Evolutionary conservation across 148 eudicot genomes (phyloP).

Genomic region (Mesembryanthemum crystallinum): DNA sequence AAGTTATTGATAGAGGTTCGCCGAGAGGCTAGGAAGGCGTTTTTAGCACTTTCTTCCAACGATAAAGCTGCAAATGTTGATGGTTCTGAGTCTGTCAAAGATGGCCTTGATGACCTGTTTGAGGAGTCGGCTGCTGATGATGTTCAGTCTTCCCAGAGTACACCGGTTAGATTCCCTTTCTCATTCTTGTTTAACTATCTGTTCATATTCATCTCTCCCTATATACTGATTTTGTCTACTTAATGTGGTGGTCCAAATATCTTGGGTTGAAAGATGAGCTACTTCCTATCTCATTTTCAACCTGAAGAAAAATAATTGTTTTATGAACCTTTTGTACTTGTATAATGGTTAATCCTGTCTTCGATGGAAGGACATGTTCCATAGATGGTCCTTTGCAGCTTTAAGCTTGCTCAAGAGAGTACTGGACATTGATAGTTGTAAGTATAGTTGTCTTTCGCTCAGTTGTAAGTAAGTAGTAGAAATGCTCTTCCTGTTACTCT

Average conservation of each 20-base stretch:
- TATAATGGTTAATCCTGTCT: neutral
- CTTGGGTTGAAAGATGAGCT: neutral
- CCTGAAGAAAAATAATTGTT: neutral
- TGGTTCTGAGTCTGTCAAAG: slow-evolving; percentile 34
- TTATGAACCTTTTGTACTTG: neutral
- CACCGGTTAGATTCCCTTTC: slow-evolving; percentile 45
- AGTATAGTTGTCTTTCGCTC: neutral
- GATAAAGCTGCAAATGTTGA: slow-evolving; percentile 27
- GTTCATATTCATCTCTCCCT: neutral
- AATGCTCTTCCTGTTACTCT: no score
- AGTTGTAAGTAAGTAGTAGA: no score
- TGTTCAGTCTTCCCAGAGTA: slow-evolving; percentile 38
- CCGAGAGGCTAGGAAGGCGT: slow-evolving; percentile 81
- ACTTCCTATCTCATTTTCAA: no score
- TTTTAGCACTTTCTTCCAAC: slow-evolving; percentile 62
- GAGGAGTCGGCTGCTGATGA: slow-evolving; percentile 40
- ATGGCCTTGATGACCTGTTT: slow-evolving; percentile 31
- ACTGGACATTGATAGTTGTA: neutral
- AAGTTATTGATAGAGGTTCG: slow-evolving; percentile 48
- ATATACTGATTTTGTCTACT: neutral
- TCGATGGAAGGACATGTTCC: neutral
- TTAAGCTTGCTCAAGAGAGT: neutral
- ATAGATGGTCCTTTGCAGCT: neutral
- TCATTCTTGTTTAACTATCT: neutral
- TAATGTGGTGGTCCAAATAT: neutral